A percentile compares a stretch with the other conserved stretches of the same genome.
Evolutionary conservation across 257 asterid genomes (phyloP).

Genomic region (Nicotiana undulata): DNA sequence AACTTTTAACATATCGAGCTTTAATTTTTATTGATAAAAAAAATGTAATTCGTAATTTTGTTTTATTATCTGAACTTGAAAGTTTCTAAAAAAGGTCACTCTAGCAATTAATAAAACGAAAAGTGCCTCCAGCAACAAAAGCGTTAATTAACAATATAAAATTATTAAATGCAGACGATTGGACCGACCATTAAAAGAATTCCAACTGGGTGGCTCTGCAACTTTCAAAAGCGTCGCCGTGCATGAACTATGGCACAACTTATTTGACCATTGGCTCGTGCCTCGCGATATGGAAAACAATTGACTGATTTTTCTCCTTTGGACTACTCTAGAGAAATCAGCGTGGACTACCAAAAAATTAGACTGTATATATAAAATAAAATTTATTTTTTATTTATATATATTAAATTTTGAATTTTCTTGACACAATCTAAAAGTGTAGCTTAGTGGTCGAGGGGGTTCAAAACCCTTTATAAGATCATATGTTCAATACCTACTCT

Average conservation of each 20-base stretch:
- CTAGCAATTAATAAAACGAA: neutral
- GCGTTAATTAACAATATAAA: neutral
- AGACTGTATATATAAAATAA: no score
- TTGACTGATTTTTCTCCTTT: neutral
- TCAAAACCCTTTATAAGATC: no score
- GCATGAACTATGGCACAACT: neutral
- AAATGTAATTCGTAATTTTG: neutral
- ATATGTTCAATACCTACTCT: no score
- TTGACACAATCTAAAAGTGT: no score
- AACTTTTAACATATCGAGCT: neutral
- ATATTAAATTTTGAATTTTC: no score
- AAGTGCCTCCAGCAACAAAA: neutral
- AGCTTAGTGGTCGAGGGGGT: no score
- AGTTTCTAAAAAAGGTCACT: neutral
- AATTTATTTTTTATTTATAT: no score
- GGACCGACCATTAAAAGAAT: neutral
- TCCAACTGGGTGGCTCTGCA: neutral
- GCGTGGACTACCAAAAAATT: no score
- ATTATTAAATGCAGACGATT: neutral
- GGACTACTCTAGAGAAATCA: no score
- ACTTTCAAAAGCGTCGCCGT: neutral
- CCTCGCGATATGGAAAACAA: neutral
- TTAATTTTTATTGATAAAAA: no score
- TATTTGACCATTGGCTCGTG: neutral
- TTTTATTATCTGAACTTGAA: neutral